Percentiles rank a stretch among this genome's conserved stretches.
Evolutionary conservation across 2,329 filamentous ascomycete genomes (phyloP).

Genomic region (Hortaea sp.): DNA sequence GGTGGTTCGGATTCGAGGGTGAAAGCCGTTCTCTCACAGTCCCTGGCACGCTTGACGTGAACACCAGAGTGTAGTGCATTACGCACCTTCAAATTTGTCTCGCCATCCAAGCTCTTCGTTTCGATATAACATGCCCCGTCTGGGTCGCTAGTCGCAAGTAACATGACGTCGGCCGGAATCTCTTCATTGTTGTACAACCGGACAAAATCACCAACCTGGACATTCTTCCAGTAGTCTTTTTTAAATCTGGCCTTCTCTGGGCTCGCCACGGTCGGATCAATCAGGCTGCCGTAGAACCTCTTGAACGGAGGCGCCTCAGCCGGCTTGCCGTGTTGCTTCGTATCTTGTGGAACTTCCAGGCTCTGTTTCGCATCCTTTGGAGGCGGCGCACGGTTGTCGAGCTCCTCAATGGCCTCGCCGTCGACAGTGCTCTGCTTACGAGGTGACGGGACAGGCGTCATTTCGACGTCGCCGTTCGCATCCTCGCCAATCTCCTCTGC

Average conservation of each 20-base stretch:
- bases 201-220: slow-evolving; percentile 92
- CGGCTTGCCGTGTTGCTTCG: slow-evolving; percentile 9
- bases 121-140: slow-evolving; percentile 96
- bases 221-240: slow-evolving; percentile 87
- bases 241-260: slow-evolving; percentile 75
- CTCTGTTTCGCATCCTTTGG: slow-evolving; percentile 13
- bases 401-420: slow-evolving; percentile 1
- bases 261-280: slow-evolving; percentile 59
- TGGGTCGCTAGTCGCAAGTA: slow-evolving; percentile 83
- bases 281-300: slow-evolving; percentile 55
- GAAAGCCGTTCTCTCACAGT: slow-evolving; percentile 86
- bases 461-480: slow-evolving; percentile 65
- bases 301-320: slow-evolving; percentile 25
- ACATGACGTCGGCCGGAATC: slow-evolving; percentile 84
- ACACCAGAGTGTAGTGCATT: slow-evolving; percentile 80
- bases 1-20: slow-evolving; percentile 80
- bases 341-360: slow-evolving; percentile 18
- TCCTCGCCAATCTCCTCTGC: slow-evolving; percentile 27
- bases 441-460: slow-evolving; percentile 89
- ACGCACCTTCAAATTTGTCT: slow-evolving; percentile 94
- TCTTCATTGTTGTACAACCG: slow-evolving; percentile 95
- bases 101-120: slow-evolving; percentile 95
- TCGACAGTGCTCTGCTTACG: slow-evolving; percentile 19
- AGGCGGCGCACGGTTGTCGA: slow-evolving; percentile 11
- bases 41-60: slow-evolving; percentile 72